Conservation (phyloP, 2,329 filamentous ascomycete species). For the Seiridium cupressi region DNA sequence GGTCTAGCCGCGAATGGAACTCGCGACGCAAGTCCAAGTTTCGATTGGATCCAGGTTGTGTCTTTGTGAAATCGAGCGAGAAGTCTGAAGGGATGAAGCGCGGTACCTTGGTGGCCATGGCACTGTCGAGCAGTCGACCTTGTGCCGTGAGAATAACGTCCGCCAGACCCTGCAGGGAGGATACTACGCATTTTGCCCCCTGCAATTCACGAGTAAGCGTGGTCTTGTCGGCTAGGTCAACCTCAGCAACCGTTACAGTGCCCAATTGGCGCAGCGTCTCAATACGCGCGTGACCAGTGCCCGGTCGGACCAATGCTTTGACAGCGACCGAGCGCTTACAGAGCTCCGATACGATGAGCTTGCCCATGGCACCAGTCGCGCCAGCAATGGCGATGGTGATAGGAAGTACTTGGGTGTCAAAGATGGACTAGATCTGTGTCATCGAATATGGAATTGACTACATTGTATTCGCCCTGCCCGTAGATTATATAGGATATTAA, state of each 20-base stretch:
- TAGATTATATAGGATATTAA: too few species aligned
- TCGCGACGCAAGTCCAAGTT: slow-evolving; percentile 17
- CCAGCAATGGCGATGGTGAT: slow-evolving; percentile 11
- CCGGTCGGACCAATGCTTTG: slow-evolving; percentile 15
- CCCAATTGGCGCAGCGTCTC: not conserved
- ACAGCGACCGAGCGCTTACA: slow-evolving; percentile 11
- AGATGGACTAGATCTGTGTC: too few species aligned
- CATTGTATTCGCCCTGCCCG: too few species aligned
- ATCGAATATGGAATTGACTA: too few species aligned
- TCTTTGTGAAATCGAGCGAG: slow-evolving; percentile 17
- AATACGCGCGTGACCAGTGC: not conserved
- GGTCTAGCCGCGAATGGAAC: slow-evolving; percentile 14
- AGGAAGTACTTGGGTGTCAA: too few species aligned
- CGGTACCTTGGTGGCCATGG: slow-evolving; percentile 9
- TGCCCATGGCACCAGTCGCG: slow-evolving; percentile 14
- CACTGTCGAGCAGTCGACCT: slow-evolving; percentile 7
- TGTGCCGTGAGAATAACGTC: slow-evolving; percentile 7
- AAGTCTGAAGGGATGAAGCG: slow-evolving; percentile 13
- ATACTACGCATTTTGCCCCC: slow-evolving; percentile 7
- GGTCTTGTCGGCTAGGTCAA: not conserved
- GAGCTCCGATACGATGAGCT: slow-evolving; percentile 11
- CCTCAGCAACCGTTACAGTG: not conserved
- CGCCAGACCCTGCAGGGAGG: slow-evolving; percentile 8
- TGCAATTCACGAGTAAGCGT: not conserved
- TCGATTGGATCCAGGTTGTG: slow-evolving; percentile 14